These are phyloP conservation scores for Aspergillus taichungensis DNA, from an alignment of 495 filamentous ascomycete species.

Conservation along the genomic window DNA sequence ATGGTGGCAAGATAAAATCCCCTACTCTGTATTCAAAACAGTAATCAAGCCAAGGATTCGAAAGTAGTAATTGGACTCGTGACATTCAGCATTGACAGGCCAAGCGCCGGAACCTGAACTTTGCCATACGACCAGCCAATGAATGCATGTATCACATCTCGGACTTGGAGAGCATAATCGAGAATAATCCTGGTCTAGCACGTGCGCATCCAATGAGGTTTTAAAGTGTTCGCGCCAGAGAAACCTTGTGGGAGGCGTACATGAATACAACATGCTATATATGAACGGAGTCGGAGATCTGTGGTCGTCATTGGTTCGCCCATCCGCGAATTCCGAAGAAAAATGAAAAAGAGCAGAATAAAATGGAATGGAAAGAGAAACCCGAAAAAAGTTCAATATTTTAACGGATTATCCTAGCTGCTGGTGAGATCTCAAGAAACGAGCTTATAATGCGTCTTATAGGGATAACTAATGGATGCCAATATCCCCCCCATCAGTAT, in stretches of 20 bases:
- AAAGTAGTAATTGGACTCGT: no score
- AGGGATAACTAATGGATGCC: no score
- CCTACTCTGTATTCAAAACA: no score
- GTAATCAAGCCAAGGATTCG: no score
- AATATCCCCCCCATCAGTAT: no score
- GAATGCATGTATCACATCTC: no score
- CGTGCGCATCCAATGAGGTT: constrained; percentile 5
- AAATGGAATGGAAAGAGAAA: constrained; percentile 7
- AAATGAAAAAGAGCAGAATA: constrained; percentile 13
- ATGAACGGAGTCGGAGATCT: constrained; percentile 1
- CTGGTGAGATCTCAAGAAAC: no score
- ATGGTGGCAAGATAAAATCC: no score
- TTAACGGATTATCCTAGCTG: no score
- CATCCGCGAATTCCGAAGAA: constrained; percentile 9
- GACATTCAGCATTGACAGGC: no score
- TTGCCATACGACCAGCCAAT: neutral
- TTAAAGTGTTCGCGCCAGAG: constrained; percentile 2
- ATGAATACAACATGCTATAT: constrained; percentile 8
- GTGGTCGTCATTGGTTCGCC: constrained; percentile 4
- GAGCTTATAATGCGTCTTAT: no score
- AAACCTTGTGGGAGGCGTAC: constrained; percentile 8
- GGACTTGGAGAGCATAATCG: neutral
- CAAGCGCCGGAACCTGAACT: no score
- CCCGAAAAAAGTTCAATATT: neutral
- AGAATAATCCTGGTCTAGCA: constrained; percentile 7